A percentile compares a stretch with the other conserved stretches of the same genome.
phyloP scores from a whole-genome alignment of 306 rosid genomes.

The Citrullus mucosospermus region DNA sequence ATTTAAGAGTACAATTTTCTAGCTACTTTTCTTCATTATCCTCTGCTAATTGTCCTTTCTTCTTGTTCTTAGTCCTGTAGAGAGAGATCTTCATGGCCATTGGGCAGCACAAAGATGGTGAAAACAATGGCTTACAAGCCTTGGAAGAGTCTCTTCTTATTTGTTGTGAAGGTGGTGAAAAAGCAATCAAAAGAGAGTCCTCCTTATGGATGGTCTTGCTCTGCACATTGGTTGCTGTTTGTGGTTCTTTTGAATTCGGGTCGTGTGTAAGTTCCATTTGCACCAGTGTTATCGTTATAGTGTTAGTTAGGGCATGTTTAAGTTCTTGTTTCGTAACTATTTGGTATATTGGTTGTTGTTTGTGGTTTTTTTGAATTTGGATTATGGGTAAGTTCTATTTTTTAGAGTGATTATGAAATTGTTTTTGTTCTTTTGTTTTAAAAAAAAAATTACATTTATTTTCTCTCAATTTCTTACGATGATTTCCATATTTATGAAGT shows the following conservation, averaged over 20 bases:
- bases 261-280: conserved; percentile 48
- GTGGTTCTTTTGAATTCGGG: conserved; percentile 84
- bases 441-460: too few species aligned
- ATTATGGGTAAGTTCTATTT: too few species aligned
- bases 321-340: too few species aligned
- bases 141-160: not conserved
- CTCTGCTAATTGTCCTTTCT: not conserved
- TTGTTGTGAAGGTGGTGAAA: not conserved
- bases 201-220: conserved; percentile 48
- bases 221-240: conserved; percentile 63
- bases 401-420: not conserved
- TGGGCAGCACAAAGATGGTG: not conserved
- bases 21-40: not conserved
- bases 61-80: not conserved
- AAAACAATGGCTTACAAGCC: not conserved
- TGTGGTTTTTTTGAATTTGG: too few species aligned
- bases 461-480: too few species aligned
- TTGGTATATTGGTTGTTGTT: too few species aligned
- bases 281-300: not conserved
- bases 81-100: not conserved
- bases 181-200: not conserved
- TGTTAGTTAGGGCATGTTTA: not conserved
- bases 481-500: not conserved
- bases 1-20: not conserved
- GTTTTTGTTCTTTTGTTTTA: too few species aligned